Evolutionary conservation across 352 stramenopile species (phyloP).

Genomic region (Lagenidium giganteum): DNA sequence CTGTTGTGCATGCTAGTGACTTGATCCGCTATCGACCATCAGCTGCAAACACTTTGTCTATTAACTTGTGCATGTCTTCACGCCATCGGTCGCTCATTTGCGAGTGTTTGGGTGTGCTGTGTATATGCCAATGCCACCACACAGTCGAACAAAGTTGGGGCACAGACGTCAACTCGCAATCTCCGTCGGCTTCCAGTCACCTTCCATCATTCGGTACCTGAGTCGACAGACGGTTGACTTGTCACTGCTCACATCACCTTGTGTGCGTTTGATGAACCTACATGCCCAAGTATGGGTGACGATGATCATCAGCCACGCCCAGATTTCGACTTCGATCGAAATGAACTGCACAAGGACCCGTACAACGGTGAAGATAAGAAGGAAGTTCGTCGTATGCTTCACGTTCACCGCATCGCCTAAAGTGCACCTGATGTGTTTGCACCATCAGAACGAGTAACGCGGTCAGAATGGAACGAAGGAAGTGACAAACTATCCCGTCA

Average conservation of each 20-base stretch:
- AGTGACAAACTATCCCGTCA: conserved; percentile 8
- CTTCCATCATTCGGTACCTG: conserved; percentile 15
- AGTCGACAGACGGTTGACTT: conserved; percentile 12
- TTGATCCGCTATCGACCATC: conserved; percentile 8
- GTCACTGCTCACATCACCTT: conserved; percentile 14
- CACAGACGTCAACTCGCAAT: conserved; percentile 14
- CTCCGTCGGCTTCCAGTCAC: conserved; percentile 19
- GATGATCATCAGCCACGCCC: conserved; percentile 4
- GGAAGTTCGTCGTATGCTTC: conserved; percentile 10
- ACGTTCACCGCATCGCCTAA: conserved; percentile 9
- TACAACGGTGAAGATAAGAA: conserved; percentile 16
- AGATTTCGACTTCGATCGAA: conserved; percentile 14
- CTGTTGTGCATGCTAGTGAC: conserved; percentile 6
- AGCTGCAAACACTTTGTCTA: conserved; percentile 1
- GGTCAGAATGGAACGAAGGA: conserved; percentile 5
- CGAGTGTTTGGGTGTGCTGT: conserved; percentile 9
- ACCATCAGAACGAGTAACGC: conserved; percentile 10
- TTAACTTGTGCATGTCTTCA: conserved; percentile 5
- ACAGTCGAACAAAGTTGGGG: conserved; percentile 7
- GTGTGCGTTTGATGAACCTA: conserved; percentile 16
- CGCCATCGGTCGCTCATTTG: conserved; percentile 5
- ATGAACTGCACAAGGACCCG: conserved; percentile 6
- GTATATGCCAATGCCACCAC: conserved; percentile 12
- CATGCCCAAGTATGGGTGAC: conserved; percentile 8
- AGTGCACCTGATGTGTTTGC: conserved; percentile 14